Conservation (phyloP, 805 yeast species). For the Candida glaebosa region DNA sequence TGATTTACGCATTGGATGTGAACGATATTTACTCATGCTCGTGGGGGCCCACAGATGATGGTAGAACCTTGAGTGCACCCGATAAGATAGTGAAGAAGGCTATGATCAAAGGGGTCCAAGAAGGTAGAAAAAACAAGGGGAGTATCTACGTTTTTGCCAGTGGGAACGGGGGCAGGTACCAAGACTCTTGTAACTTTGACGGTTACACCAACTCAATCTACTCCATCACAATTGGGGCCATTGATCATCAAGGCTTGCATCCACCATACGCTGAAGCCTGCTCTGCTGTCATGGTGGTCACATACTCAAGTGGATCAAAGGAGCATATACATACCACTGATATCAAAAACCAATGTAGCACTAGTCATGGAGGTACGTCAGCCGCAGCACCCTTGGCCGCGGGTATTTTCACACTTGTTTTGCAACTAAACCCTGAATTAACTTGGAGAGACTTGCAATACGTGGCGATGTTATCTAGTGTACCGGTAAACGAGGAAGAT, state of each 20-base stretch:
- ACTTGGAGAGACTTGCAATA: constrained; percentile 97
- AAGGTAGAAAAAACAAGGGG: constrained; percentile 81
- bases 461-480: constrained; percentile 67
- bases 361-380: constrained; percentile 90
- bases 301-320: constrained; percentile 88
- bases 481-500: constrained; percentile 63
- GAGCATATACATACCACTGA: constrained; percentile 90
- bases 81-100: constrained; percentile 75
- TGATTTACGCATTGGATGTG: constrained; percentile 72
- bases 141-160: constrained; percentile 91
- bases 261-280: constrained; percentile 92
- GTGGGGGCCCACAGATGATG: constrained; percentile 98
- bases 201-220: constrained; percentile 96
- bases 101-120: constrained; percentile 74
- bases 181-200: constrained; percentile 93
- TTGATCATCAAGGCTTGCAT: constrained; percentile 81
- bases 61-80: constrained; percentile 82
- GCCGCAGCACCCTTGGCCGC: constrained; percentile 99
- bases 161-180: constrained; percentile 84
- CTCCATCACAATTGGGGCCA: constrained; percentile 91
- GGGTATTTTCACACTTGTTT: constrained; percentile 82
- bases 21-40: constrained; percentile 96
- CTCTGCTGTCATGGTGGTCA: constrained; percentile 90
- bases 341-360: constrained; percentile 63
- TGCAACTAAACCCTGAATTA: constrained; percentile 79